Percentiles rank a stretch among this genome's conserved stretches.
Evolutionary conservation across 169 alveolate genomes (phyloP).

Genomic region (Plasmodium fragile): DNA sequence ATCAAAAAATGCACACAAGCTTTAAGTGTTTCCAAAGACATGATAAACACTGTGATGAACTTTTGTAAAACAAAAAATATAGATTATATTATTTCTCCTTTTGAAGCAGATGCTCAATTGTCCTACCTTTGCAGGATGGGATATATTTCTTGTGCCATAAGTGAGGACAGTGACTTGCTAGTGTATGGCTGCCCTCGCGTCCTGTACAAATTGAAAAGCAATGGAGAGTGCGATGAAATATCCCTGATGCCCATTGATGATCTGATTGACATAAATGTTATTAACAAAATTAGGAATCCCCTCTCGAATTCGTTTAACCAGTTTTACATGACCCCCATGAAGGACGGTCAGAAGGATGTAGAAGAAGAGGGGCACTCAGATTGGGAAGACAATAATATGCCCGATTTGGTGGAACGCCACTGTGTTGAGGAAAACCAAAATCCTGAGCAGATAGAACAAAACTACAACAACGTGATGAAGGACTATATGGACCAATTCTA

Average conservation of each 20-base stretch:
- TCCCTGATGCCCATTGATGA: conserved; percentile 70
- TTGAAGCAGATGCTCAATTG: conserved; percentile 99
- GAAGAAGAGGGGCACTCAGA: not conserved
- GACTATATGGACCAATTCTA: conserved; percentile 34
- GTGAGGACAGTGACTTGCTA: conserved; percentile 96
- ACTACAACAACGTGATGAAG: conserved; percentile 64
- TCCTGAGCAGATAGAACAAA: conserved; percentile 4
- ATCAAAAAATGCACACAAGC: conserved; percentile 86
- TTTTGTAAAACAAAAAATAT: conserved; percentile 82
- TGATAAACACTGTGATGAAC: conserved; percentile 78
- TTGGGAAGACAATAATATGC: not conserved
- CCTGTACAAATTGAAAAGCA: conserved; percentile 85
- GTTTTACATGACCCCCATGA: conserved; percentile 53
- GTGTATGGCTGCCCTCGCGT: conserved; percentile 95
- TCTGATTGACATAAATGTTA: conserved; percentile 43
- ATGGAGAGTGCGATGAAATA: conserved; percentile 83
- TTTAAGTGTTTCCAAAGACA: conserved; percentile 83
- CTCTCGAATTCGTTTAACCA: conserved; percentile 35
- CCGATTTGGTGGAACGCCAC: not conserved
- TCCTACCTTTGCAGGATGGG: conserved; percentile 95
- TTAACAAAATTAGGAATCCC: conserved; percentile 57
- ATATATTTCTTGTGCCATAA: conserved; percentile 89
- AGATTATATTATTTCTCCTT: conserved; percentile 96
- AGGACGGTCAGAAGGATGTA: not conserved
- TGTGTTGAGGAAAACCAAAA: not conserved